phyloP scores from a whole-genome alignment of 2,329 filamentous ascomycete genomes.

The Xylaria hypoxylon region DNA sequence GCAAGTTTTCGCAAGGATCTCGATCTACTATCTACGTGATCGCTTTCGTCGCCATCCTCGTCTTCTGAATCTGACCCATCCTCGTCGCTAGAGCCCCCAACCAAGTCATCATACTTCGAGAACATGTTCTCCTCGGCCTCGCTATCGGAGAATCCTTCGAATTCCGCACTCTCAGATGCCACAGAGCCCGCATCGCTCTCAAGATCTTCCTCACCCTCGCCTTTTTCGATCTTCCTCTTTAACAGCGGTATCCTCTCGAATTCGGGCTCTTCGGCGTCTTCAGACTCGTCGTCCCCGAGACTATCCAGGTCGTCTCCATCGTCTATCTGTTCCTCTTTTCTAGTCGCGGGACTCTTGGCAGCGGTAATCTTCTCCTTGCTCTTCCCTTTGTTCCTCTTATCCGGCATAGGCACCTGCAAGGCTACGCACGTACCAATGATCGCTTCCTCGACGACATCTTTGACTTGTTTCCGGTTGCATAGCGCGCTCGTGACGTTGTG shows the following conservation, averaged over 20 bases:
- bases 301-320: conserved; percentile 39
- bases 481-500: conserved; percentile 71
- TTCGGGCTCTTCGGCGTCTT: conserved; percentile 43
- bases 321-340: conserved; percentile 27
- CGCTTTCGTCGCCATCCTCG: conserved; percentile 48
- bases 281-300: conserved; percentile 40
- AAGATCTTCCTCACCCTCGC: conserved; percentile 51
- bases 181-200: conserved; percentile 45
- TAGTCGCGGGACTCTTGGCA: conserved; percentile 32
- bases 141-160: conserved; percentile 47
- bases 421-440: conserved; percentile 61
- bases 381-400: conserved; percentile 55
- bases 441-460: conserved; percentile 61
- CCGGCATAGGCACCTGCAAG: conserved; percentile 62
- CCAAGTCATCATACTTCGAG: conserved; percentile 60
- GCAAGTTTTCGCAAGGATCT: conserved; percentile 41
- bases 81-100: conserved; percentile 59
- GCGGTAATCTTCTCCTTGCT: conserved; percentile 44
- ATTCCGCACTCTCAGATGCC: conserved; percentile 37
- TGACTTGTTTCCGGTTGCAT: conserved; percentile 64
- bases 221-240: conserved; percentile 53
- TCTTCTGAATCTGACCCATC: conserved; percentile 55
- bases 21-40: conserved; percentile 44
- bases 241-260: conserved; percentile 46
- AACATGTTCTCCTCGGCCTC: conserved; percentile 54